Evolutionary conservation across 1,284 basidiomycete species (phyloP), one percentile per base, ranked within the genome.

Genomic region (Ustilago nuda): DNA sequence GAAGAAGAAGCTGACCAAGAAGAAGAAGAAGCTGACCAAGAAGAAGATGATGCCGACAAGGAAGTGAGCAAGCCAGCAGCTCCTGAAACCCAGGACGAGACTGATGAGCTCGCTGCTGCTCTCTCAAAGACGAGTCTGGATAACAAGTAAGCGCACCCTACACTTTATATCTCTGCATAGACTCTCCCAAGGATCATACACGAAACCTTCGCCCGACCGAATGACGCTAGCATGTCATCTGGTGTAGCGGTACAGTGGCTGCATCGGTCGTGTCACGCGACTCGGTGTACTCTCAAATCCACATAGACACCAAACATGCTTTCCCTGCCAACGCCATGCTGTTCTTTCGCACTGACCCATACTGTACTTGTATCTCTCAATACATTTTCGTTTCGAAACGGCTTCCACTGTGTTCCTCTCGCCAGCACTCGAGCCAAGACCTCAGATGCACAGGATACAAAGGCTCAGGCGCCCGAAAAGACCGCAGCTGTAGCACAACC

Each of bases 41-140:
- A 69, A 8, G 78, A 72, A 4, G 57, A 59, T 12, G 66, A 70
- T 8, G 71, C 56, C 11, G 70, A 66, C 2, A 65, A 66, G 35
- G 56, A 61, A 27, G 59, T 41, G 30, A 17, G 48, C 52, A 35
- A 43, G 46, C 57, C 57, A 63, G 54, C 45, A 30, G 51, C 37
- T 30, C 13, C 52, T 13, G 46, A 43, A 39, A 36, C 45, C 36
- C 64, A 72, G 32, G 68, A 71, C 37, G 73, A 76, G 45, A 72
- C 80, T 2, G 80, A 82, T 48, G 69, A 74, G 43, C 69, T 82
- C 15, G 80, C 80, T 12, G 63, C 69, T 17, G 69, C 76, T 27
- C 61, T 82, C 27, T 63, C 66, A 30, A 68, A 66, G 61, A 69
- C 76, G 8, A 61, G 61, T 33, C 56, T 82, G 41, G 69, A 76